Conservation (phyloP, 495 filamentous ascomycete genomes). For the Chlorociboria aeruginascens region DNA sequence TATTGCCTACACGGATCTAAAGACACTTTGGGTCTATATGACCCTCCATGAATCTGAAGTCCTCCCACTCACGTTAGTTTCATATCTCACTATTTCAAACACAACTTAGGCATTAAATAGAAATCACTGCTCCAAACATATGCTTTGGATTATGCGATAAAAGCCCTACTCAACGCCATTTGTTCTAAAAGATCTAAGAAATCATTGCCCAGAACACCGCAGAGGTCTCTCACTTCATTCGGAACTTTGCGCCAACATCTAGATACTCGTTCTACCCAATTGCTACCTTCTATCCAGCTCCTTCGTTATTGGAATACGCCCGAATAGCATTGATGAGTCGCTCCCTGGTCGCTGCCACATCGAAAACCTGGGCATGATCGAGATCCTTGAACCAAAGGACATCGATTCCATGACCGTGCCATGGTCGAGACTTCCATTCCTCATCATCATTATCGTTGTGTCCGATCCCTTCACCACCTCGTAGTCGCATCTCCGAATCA, state of each 20-base stretch:
- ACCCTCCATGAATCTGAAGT: no score
- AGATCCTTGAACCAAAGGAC: constrained; percentile 48
- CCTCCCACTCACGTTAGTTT: no score
- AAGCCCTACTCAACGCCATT: no score
- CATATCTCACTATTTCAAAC: no score
- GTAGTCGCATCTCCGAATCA: constrained; percentile 7
- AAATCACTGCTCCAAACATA: no score
- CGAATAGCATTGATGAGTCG: constrained; percentile 31
- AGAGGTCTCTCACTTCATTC: neutral
- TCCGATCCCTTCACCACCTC: constrained; percentile 5
- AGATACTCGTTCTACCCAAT: neutral
- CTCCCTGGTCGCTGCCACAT: constrained; percentile 27
- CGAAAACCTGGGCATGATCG: constrained; percentile 62
- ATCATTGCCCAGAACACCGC: no score
- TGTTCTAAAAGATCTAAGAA: no score
- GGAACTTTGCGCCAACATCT: neutral
- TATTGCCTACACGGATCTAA: no score
- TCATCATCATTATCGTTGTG: constrained; percentile 7
- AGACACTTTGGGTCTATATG: no score
- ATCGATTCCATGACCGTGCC: constrained; percentile 40
- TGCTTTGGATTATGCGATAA: no score
- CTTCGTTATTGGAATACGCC: constrained; percentile 24
- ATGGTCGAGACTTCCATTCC: constrained; percentile 31
- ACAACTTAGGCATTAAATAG: no score
- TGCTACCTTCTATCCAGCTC: neutral